Percentiles rank a stretch among this genome's conserved stretches.
phyloP scores from a whole-genome alignment of 805 yeast genomes.

The Suhomyces sp. region DNA sequence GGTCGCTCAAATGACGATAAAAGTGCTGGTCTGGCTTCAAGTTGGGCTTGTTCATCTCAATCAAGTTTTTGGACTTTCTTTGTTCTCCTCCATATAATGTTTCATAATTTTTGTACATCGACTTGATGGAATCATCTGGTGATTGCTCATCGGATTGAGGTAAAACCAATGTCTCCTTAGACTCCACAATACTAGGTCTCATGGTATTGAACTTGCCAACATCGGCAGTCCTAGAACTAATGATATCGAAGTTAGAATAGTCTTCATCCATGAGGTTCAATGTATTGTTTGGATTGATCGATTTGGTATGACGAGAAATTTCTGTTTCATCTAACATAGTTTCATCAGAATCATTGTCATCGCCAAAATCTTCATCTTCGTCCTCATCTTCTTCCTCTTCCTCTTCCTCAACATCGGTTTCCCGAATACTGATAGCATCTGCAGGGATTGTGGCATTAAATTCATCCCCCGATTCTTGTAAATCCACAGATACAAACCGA shows the following conservation, averaged over 20 bases:
- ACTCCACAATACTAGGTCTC: constrained; percentile 27
- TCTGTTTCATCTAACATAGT: constrained; percentile 20
- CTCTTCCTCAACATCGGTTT: constrained; percentile 18
- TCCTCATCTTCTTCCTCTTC: constrained; percentile 20
- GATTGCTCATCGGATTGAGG: constrained; percentile 7
- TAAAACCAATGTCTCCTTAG: constrained; percentile 27
- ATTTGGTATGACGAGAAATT: constrained; percentile 9
- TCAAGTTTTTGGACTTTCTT: constrained; percentile 9
- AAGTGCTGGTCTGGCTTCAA: constrained; percentile 8
- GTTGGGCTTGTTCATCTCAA: constrained; percentile 13
- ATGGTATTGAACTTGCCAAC: constrained; percentile 24
- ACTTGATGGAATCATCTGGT: constrained; percentile 15
- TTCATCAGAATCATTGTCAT: constrained; percentile 17
- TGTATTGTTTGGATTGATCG: constrained; percentile 7
- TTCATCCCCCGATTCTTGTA: constrained; percentile 16
- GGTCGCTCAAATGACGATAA: constrained; percentile 2
- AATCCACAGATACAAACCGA: constrained; percentile 21
- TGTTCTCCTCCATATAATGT: constrained; percentile 11
- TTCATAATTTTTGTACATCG: constrained; percentile 28
- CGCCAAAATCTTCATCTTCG: constrained; percentile 19
- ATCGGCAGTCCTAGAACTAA: constrained; percentile 30
- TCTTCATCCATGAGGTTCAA: constrained; percentile 19
- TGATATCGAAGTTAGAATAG: constrained; percentile 25
- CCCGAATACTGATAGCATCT: constrained; percentile 6
- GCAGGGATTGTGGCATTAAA: constrained; percentile 11